phyloP scores from a whole-genome alignment of 169 alveolate genomes.

The Theileria orientalis region DNA sequence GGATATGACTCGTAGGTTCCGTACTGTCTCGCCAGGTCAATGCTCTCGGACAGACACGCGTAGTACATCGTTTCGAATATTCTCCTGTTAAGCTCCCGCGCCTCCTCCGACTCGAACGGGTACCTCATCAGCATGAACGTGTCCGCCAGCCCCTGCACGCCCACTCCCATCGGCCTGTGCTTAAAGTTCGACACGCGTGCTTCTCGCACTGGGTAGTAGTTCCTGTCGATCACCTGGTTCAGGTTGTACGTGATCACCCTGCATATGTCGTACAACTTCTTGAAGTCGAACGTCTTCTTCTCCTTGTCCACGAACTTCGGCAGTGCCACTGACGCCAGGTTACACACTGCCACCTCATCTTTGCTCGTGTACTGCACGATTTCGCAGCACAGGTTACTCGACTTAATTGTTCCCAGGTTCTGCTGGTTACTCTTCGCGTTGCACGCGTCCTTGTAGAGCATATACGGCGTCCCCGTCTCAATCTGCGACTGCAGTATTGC shows the following conservation, averaged over 20 bases:
- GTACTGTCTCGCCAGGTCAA: slow-evolving; percentile 89
- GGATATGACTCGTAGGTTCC: slow-evolving; percentile 93
- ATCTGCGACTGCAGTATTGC: slow-evolving; percentile 94
- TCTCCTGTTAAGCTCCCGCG: slow-evolving; percentile 87
- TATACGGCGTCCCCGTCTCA: slow-evolving; percentile 99
- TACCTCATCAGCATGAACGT: slow-evolving; percentile 90
- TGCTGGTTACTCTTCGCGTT: slow-evolving; percentile 94
- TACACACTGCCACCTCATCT: slow-evolving; percentile 99
- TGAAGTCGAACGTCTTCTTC: slow-evolving; percentile 73
- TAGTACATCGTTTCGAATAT: slow-evolving; percentile 97
- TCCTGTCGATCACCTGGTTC: slow-evolving; percentile 93
- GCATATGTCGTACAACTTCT: slow-evolving; percentile 83
- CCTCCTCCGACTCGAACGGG: slow-evolving; percentile 95
- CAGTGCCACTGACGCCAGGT: slow-evolving; percentile 95
- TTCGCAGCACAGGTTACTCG: slow-evolving; percentile 96
- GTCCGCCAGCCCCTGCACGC: slow-evolving; percentile 99
- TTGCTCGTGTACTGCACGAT: slow-evolving; percentile 95
- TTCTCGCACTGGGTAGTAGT: slow-evolving; percentile 93
- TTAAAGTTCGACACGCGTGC: slow-evolving; percentile 91
- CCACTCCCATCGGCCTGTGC: slow-evolving; percentile 99
- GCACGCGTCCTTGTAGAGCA: slow-evolving; percentile 94
- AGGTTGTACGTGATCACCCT: slow-evolving; percentile 91
- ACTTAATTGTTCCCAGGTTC: slow-evolving; percentile 95
- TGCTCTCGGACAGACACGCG: slow-evolving; percentile 93
- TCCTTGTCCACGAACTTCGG: slow-evolving; percentile 80